Evolutionary conservation across 331 rosid species (phyloP).

Genomic region (Acacia concinna): DNA sequence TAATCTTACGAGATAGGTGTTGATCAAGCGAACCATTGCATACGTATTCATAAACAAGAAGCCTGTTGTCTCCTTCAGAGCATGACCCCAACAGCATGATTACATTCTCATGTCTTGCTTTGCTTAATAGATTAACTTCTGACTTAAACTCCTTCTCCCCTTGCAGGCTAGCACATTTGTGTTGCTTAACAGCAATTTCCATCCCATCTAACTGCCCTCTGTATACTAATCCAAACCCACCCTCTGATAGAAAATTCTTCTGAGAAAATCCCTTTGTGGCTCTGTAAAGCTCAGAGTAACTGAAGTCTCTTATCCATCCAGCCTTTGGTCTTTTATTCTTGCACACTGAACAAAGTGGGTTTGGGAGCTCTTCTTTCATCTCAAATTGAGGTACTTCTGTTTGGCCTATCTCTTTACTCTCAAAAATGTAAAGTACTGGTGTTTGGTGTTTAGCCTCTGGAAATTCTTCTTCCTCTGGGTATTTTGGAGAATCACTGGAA

Average conservation of each 20-base stretch:
- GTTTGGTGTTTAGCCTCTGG: slow-evolving; percentile 33
- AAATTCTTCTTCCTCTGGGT: slow-evolving; percentile 19
- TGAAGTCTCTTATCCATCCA: slow-evolving; percentile 62
- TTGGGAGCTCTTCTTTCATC: slow-evolving; percentile 39
- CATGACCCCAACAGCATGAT: slow-evolving; percentile 80
- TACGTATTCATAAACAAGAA: slow-evolving; percentile 83
- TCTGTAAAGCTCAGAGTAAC: slow-evolving; percentile 47
- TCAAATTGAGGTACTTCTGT: slow-evolving; percentile 25
- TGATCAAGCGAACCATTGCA: slow-evolving; percentile 81
- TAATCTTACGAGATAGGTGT: slow-evolving; percentile 58
- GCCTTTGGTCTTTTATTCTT: slow-evolving; percentile 53
- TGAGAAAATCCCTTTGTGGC: slow-evolving; percentile 68
- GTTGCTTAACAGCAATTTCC: slow-evolving; percentile 79
- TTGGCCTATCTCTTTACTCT: slow-evolving; percentile 27
- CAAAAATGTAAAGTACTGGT: slow-evolving; percentile 30
- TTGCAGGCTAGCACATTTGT: slow-evolving; percentile 62
- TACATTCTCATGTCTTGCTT: slow-evolving; percentile 82
- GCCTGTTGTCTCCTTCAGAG: slow-evolving; percentile 63
- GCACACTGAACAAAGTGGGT: slow-evolving; percentile 57
- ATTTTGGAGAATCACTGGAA: background rate
- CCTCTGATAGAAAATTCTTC: slow-evolving; percentile 71
- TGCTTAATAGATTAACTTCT: slow-evolving; percentile 73
- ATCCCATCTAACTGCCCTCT: slow-evolving; percentile 58
- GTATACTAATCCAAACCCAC: slow-evolving; percentile 83
- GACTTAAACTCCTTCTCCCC: slow-evolving; percentile 82